Base-by-base conservation (phyloP, 2,329 filamentous ascomycete genomes). In the Acrocalymma vagum region DNA sequence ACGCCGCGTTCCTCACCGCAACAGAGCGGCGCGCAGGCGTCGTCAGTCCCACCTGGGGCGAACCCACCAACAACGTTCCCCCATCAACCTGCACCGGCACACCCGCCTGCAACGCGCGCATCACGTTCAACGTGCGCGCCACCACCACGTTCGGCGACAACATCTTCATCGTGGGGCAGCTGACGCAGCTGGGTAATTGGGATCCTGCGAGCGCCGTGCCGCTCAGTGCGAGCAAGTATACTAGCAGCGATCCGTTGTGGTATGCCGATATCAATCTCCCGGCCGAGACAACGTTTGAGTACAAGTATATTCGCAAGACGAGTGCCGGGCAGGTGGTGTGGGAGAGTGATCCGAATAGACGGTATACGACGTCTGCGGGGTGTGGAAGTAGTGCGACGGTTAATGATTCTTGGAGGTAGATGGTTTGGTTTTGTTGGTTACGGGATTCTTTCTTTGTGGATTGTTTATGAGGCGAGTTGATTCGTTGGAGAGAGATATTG, bases 1-100 rank as follows among this genome's bases (percentile, higher is more conserved):
- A 88, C 51, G 84, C 85, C 1, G 78, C 85, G 0, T 85, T 90
- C 65, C 71, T 90, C 30, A 86, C 85, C 0, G 53, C 53, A 3
- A 33, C 29, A 9, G 47, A 50, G 11, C 53, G 53, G 25, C 53
- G 53, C 24, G 38, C 43, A n/a, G 42, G 44, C 6, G 16, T 43
- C 21, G 43, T 54, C 2, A 29, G 35, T 20, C 53, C 48, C 11
- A 43, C 40, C 11, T 57, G 53, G 53, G 45, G 42, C 21, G 53
- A 54, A 26, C 21, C 45, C 3, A 36, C 73, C 3, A 76, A 73
- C 42, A 71, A 72, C 0, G 67, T 84, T 0, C 81, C 83, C 1
- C 53, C 68, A 2, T 36, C 53, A 10, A 25, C 37, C 10, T 62
- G 60, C 45, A 49, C 38, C 26, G 51, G 46, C 9, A 54, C 51